Evolutionary conservation across 2,329 filamentous ascomycete genomes (phyloP), one percentile per base, ranked within the genome.

Genomic region (Herpotrichia juniperi): DNA sequence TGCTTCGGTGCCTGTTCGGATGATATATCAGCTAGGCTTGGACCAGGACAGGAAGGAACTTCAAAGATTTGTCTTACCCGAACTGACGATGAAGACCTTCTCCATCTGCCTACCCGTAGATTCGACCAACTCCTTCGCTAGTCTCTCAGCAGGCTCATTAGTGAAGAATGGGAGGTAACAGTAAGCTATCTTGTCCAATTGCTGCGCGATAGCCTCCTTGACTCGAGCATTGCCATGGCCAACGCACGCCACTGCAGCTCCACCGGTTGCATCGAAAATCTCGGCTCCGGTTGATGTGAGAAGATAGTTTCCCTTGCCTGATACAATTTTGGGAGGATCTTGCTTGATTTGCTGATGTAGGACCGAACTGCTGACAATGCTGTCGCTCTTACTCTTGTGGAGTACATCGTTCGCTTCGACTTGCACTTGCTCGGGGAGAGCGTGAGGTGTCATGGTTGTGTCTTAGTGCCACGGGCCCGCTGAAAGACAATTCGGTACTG

Each of bases 211-310:
- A 0, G 87, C 87, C 4, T 81, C 73, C 7, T 77, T 77, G 14
- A 91, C 83, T 43, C 85, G 76, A 34, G 78, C 63, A 48, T 88
- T 81, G 31, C 83, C 85, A 62, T 91, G 86, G 10, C 89, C 89
- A 4, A 93, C 74, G 63, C 85, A 87, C 12, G 86, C 80, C 1
- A 91, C 88, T n/a, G 87, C 88, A 1, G 89, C 87, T 14, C 89
- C 90, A 21, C 86, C 83, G 14, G 86, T 88, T 1, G 85, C 86
- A 66, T 93, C 89, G 11, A 92, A 79, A 43, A 93, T 82, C 21
- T 25, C 17, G 6, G 14, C 21, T 10, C 43, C 43, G 17, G 16
- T 25, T 12, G 28, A 7, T 3, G 28, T 9, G 19, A 34, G 10
- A 7, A 46, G 12, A 22, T 46, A 46, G 11, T 31, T 31, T 21